Evolutionary conservation across 805 yeast species (phyloP), one percentile per base, ranked within the genome.

Genomic region (Barnettozyma vustinii): DNA sequence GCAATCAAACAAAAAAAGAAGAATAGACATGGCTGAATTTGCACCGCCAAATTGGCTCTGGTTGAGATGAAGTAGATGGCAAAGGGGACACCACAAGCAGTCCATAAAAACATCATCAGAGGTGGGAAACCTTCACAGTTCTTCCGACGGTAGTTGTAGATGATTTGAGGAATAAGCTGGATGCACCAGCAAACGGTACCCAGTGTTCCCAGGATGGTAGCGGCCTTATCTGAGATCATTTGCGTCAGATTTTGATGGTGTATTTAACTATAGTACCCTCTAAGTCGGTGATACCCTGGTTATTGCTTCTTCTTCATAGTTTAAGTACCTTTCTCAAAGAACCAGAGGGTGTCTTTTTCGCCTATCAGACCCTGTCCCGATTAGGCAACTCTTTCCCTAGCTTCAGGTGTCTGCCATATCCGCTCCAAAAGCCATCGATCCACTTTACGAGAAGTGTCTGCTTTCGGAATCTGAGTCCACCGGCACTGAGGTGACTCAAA

Each of bases 131-230:
- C 97, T 25, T 82, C 85, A 51, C 96, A 86, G 61, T 89, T 81
- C 59, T 92, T 89, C 9, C 77, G 76, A 50, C 74, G 73, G 69
- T 77, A 90, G 62, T 92, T 91, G 62, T 81, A 73, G 49, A 80
- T 72, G 42, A 91, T 83, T 61, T 87, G 98, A 2, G 97, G 97
- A 1, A 90, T 73, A 54, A 92, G 70, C 67, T 92, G 97, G 54
- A 91, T 70, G 65, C 97, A 91, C 97, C 97, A 92, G 50, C 87
- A 75, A 2, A 91, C 81, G 0, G 98, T 92, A 6, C 96, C 97
- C 1, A 87, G 73, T 12, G 96, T 90, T 1, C 89, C 97, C 47
- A 89, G 72, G 7, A 84, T 89, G 44, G 85, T 87, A 16, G 87
- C 77, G 1, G 87, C 88, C 48, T 54, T 59, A 20, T 61, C 65